Conservation (phyloP, 441 rosid species). For the Erodium trifolium region DNA sequence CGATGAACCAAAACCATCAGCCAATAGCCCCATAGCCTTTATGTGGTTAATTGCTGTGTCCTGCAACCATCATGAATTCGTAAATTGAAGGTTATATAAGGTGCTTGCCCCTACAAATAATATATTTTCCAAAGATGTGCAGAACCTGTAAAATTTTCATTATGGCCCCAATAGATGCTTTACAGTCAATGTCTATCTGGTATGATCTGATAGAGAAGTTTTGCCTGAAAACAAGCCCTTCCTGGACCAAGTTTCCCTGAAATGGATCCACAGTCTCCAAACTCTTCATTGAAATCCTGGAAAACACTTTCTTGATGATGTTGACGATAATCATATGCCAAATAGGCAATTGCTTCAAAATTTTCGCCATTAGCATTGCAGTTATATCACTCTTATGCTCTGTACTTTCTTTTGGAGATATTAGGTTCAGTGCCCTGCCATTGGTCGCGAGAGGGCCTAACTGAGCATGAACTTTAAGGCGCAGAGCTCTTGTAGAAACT, state of each 20-base stretch:
- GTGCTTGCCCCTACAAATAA: not conserved
- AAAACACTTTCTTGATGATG: not conserved
- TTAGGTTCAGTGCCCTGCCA: not conserved
- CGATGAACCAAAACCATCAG: conserved; percentile 29
- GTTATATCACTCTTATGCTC: not conserved
- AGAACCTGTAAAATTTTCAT: conserved; percentile 31
- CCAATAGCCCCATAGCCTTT: conserved; percentile 22
- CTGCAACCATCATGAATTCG: conserved; percentile 13
- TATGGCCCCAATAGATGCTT: conserved; percentile 24
- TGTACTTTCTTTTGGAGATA: not conserved
- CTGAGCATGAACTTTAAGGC: not conserved
- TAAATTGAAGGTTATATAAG: not conserved
- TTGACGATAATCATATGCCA: not conserved
- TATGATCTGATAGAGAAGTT: conserved; percentile 29
- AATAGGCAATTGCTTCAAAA: not conserved
- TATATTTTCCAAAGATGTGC: not conserved
- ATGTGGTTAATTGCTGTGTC: conserved; percentile 30
- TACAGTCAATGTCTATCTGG: conserved; percentile 26
- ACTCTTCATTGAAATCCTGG: not conserved
- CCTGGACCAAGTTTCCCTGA: not conserved
- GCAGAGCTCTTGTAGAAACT: not conserved
- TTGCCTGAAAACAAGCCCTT: not conserved
- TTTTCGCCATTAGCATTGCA: not conserved
- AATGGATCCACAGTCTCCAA: not conserved
- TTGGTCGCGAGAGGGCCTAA: not conserved